Base-by-base conservation (phyloP, 345 rosid species). In the Eutrema heterophyllum region DNA sequence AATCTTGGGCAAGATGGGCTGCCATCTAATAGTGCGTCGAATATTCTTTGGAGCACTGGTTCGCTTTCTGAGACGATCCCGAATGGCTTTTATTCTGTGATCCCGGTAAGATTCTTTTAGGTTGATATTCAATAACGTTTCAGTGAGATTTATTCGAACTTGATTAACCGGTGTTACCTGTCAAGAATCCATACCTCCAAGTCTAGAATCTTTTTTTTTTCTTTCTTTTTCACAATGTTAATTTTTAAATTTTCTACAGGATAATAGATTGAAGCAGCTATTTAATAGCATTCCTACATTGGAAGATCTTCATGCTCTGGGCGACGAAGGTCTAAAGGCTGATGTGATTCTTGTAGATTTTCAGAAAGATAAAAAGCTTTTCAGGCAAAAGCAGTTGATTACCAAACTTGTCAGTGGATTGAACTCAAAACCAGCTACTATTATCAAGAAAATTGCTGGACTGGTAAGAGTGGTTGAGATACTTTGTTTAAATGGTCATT, bases 371-470 rank as follows among this genome's bases (percentile, higher is more conserved):
- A 90, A 88, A 80, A 96, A 90, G 81, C 83, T 96, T 69, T 87
- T 84, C 29, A 89, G 88, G 96, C 85, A 90, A 70, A 92, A 92
- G 82, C 98, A 87, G 81, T 79, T 88, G 84, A 85, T 85, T 54
- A 69, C 79, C 70, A 83, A 91, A 64, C 81, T 91, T 67, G 93
- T 89, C 62, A 92, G 84, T 80, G 99, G 98, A 73, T 70, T 89
- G 81, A 86, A 85, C 80, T 87, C 99, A 68, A 90, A 92, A 77
- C 96, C 98, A 46, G 90, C 97, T 67, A 85, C 88, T 46, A 74
- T 89, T 79, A 84, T 96, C 54, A 96, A 92, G 83, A 96, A 92
- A 87, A 90, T 92, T 67, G 96, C 96, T 12, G 97, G 87, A 82
- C 81, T 92, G 96, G 99, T 96, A 75, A 86, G 89, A 76, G 43